These are phyloP conservation scores for Xylaria sp. DNA, from an alignment of 2,329 filamentous ascomycete species.

Conservation along the genomic window DNA sequence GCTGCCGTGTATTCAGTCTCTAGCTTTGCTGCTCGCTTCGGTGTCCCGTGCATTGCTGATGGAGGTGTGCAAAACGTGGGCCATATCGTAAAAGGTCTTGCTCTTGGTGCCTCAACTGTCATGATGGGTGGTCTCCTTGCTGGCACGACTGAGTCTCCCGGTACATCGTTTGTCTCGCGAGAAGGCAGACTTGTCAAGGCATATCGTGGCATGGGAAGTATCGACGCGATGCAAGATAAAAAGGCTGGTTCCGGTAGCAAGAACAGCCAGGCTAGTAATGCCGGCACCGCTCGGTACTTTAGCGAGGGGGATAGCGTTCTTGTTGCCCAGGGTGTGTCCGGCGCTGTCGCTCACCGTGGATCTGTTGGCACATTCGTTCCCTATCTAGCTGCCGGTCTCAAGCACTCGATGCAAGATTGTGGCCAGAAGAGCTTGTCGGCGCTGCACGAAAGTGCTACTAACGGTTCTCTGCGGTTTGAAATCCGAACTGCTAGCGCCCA, in stretches of 20 bases:
- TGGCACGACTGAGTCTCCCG: slow-evolving; percentile 95
- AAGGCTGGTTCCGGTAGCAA: slow-evolving; percentile 80
- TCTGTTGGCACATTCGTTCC: slow-evolving; percentile 95
- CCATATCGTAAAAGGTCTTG: slow-evolving; percentile 97
- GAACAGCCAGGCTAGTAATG: slow-evolving; percentile 81
- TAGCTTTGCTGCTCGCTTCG: slow-evolving; percentile 87
- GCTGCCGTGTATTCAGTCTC: slow-evolving; percentile 90
- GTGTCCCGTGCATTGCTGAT: slow-evolving; percentile 96
- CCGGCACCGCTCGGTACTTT: slow-evolving; percentile 97
- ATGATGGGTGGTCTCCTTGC: slow-evolving; percentile 99
- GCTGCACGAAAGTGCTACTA: slow-evolving; percentile 75
- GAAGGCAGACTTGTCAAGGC: slow-evolving; percentile 99
- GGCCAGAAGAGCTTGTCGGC: slow-evolving; percentile 80
- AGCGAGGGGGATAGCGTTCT: slow-evolving; percentile 94
- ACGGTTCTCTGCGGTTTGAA: slow-evolving; percentile 87
- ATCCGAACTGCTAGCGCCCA: slow-evolving; percentile 92
- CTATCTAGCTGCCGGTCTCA: slow-evolving; percentile 92
- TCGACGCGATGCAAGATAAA: slow-evolving; percentile 99
- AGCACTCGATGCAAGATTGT: slow-evolving; percentile 97
- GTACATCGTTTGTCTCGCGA: slow-evolving; percentile 92
- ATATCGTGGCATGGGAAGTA: slow-evolving; percentile 98
- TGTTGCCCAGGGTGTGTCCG: slow-evolving; percentile 95
- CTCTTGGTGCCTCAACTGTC: slow-evolving; percentile 90
- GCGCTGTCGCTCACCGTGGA: slow-evolving; percentile 78
- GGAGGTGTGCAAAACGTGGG: slow-evolving; percentile 98